Base-by-base conservation (phyloP, 2,329 filamentous ascomycete genomes). In the Fusarium coffeatum region DNA sequence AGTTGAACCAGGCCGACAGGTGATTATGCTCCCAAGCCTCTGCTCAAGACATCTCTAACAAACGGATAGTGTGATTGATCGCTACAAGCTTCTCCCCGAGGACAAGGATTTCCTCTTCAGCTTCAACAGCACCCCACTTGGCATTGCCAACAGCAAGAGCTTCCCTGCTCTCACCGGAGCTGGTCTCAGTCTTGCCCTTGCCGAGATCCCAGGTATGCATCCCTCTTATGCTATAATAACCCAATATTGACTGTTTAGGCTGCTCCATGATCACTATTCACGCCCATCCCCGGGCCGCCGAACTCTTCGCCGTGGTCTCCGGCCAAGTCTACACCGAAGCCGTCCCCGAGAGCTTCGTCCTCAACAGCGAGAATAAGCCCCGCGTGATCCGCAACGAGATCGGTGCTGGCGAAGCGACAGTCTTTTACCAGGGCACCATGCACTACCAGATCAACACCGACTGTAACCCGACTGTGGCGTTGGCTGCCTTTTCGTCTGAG, bases 261-360 rank as follows among this genome's bases (percentile, higher is more conserved):
- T 89, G 86, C 75, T 86, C 84, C 59, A 85, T 89, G 77, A 86
- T 86, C 78, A 86, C 84, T 5, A 83, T 86, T 18, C 86, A 88
- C 78, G 79, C 85, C 10, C 86, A 88, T 75, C 85, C 84, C 54
- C 84, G 86, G 49, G 82, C 83, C 22, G 80, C 83, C 25, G 85
- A 88, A 78, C 81, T 88, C 50, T 83, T 85, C 59, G 79, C 86
- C 72, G 81, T 87, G 68, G 81, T 83, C 48, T 71, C 82, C 40
- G 86, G 86, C 55, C 78, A 76, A 16, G 75, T 88, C 60, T 78
- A 84, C 48, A 83, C 84, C 30, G 83, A 86, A 68, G 86, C 86
- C 78, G 77, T 85, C 3, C 80, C 84, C 13, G 86, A 87, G 76
- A 84, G 84, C 74, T 83, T 83, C 22, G 83, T 84, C 34, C 66